Base-by-base conservation (phyloP, 2,329 filamentous ascomycete species). In the Colletotrichum viniferum region DNA sequence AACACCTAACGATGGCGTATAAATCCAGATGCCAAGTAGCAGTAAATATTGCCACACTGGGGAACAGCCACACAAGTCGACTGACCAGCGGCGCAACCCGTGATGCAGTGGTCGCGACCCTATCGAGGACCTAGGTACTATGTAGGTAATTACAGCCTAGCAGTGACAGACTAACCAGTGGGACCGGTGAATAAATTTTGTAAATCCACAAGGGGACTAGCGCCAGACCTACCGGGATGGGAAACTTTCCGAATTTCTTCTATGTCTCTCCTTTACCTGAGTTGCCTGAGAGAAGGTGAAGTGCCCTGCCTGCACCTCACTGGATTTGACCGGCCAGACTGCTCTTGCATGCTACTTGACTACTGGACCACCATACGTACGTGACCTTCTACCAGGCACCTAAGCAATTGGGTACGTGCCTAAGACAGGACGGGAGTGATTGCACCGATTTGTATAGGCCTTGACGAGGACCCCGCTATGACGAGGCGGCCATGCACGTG, bases 401-500 rank as follows among this genome's bases (percentile, higher is more conserved):
- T 48, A 18, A 43, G 36, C 16, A 38, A 18, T 43, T 18, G 36
- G 36, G 36, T 18, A 48, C 38, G 18, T 48, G 9, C 18, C 38
- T 48, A 12, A 56, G 21, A 24, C 26, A 56, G 52, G 13, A 24
- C 21, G 24, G 21, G 21, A 56, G 52, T 14, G 26, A 30, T n/a
- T 32, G 56, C 56, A 30, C 56, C 36, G 58, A 64, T 64, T 64
- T 64, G 30, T 28, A 24, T 24, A 52, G 34, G 21, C 62, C 30
- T 63, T 61, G 36, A 60, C 21, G 60, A 43, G 63, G 24, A 60
- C 73, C 73, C 73, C 73, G 63, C 73, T 73, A 75, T 75, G 73
- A 75, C 69, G 73, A 75, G 73, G 73, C 69, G 28, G 69, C 34
- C 32, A 55, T 60, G 69, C 73, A 75, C 73, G 73, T 75, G 73